Evolutionary conservation across 148 eudicot genomes (phyloP), one percentile per base, ranked within the genome.

Genomic region (Rhododendron ferrugineum): DNA sequence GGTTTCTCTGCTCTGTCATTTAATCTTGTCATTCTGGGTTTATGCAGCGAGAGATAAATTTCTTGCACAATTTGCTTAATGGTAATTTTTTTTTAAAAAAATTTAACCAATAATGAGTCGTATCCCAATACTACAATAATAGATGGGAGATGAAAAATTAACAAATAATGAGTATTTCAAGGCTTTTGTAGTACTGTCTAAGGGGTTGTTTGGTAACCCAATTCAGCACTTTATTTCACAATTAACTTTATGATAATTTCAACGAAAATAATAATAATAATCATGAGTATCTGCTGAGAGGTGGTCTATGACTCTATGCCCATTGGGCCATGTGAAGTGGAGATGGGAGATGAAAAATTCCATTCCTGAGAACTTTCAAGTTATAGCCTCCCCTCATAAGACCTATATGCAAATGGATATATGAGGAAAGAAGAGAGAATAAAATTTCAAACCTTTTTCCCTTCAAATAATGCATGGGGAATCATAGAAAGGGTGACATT

Each of bases 311-410:
- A 3, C 44, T 5, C 44, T 40, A 40, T 40, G 44, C 44, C 80
- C 87, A n/a, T n/a, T n/a, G n/a, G n/a, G n/a, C n/a, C n/a, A 89
- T 81, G 83, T 86, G 58, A 75, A 34, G 82, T 30, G 73, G n/a
- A 83, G 82, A 84, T 85, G 82, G 70, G 79, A 80, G 50, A 18
- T 58, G 36, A 84, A 81, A 60, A 64, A 85, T 82, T 78, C 82
- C 78, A 44, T 46, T 30, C n/a, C 30, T 37, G 9, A 44, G 64
- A 58, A 80, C 75, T 85, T 62, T 76, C 86, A 86, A 79, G 89
- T 89, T 87, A 82, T 81, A 82, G 44, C 90, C 85, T 76, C 93
- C 93, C 91, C 91, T 89, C 88, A 84, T 90, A 91, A 80, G 85
- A 88, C 93, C 92, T 89, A 80, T 34, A 30, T 81, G 46, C 62